These are phyloP conservation scores for Leccinum fibrillosum DNA, from an alignment of 768 basidiomycete species.

Conservation along the genomic window DNA sequence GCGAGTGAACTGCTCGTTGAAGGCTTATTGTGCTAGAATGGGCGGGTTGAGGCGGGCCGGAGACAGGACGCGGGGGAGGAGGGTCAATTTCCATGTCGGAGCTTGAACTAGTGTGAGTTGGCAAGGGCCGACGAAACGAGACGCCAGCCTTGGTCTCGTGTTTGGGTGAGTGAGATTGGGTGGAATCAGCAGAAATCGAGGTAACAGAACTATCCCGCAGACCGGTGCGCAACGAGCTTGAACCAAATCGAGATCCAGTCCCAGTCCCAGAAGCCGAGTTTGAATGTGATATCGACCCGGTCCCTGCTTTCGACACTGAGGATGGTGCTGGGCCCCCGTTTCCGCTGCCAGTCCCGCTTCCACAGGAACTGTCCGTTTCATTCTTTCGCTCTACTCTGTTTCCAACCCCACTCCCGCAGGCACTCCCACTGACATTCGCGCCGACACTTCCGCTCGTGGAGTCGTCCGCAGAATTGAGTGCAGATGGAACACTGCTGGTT, in stretches of 20 bases:
- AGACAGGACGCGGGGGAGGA: conserved; percentile 16
- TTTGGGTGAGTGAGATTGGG: conserved; percentile 12
- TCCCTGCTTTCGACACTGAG: conserved; percentile 17
- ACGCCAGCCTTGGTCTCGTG: conserved; percentile 5
- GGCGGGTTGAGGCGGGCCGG: conserved; percentile 16
- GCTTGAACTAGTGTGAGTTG: conserved; percentile 2
- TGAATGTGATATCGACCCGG: conserved; percentile 24
- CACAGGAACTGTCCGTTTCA: conserved; percentile 9
- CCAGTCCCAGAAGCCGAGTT: conserved; percentile 23
- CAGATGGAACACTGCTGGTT: conserved; percentile 25
- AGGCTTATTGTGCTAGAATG: background rate
- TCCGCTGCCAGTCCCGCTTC: conserved; percentile 13
- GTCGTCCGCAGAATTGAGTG: conserved; percentile 23
- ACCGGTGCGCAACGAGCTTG: conserved; percentile 20
- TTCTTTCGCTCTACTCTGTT: conserved; percentile 9
- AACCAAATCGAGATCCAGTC: conserved; percentile 23
- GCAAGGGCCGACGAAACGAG: conserved; percentile 7
- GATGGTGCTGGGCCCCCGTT: conserved; percentile 14
- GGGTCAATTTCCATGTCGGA: conserved; percentile 28
- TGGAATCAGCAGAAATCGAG: conserved; percentile 25
- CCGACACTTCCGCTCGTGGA: conserved; percentile 15
- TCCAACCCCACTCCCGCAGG: conserved; percentile 4
- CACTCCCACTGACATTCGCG: conserved; percentile 11
- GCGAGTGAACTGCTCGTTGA: background rate
- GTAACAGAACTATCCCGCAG: conserved; percentile 30